phyloP scores from a whole-genome alignment of 768 basidiomycete species.

The Suillus occidentalis region DNA sequence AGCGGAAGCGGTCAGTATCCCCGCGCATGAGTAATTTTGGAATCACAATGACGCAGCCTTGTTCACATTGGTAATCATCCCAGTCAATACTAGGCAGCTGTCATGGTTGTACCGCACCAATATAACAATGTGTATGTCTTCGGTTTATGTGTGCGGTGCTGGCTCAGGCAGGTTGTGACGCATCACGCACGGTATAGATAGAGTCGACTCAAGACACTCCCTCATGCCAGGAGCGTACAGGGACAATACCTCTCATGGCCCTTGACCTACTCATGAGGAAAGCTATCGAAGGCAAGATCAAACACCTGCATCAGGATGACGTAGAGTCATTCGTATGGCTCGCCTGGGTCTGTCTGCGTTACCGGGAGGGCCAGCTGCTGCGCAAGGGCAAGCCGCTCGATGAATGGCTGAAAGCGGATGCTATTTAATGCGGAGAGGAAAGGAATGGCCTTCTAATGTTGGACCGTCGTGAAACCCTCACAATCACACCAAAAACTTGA shows the following conservation, averaged over 20 bases:
- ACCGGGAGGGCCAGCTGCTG: not conserved
- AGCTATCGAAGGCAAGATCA: not conserved
- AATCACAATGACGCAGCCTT: no score
- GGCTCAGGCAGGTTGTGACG: no score
- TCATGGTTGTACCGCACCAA: no score
- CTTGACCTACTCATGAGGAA: slow-evolving; percentile 1
- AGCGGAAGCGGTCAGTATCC: not conserved
- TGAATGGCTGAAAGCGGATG: not conserved
- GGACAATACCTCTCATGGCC: slow-evolving; percentile 12
- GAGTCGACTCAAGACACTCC: not conserved
- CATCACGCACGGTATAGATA: no score
- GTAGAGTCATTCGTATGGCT: slow-evolving; percentile 4
- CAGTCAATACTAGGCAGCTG: no score
- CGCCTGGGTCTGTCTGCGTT: not conserved
- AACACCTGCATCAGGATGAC: not conserved
- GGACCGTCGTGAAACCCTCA: not conserved
- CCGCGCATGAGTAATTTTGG: no score
- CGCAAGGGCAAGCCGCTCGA: not conserved
- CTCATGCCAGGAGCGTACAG: slow-evolving; percentile 4
- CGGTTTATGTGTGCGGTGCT: no score
- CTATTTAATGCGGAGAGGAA: not conserved
- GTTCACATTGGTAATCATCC: no score
- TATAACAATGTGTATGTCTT: no score
- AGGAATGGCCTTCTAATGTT: not conserved
- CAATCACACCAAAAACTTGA: not conserved